A percentile compares a stretch with the other conserved stretches of the same genome.
These are phyloP conservation scores for Sungouiella thailandica DNA, from an alignment of 805 yeast species.

Conservation along the genomic window DNA sequence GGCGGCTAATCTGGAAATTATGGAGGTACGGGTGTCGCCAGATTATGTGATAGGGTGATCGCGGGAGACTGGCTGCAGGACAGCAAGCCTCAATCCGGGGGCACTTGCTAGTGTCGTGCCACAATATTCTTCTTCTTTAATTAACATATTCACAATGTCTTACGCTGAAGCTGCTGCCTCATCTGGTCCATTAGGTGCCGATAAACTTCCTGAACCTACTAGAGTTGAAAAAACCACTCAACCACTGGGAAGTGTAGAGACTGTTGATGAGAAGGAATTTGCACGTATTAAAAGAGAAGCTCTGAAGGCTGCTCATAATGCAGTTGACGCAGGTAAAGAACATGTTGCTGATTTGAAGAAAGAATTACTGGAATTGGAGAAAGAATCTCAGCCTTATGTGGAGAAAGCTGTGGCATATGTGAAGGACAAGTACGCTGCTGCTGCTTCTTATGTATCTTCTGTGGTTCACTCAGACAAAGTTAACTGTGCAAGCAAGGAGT, in stretches of 20 bases:
- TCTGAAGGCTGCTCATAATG: slow-evolving; percentile 16
- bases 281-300: slow-evolving; percentile 24
- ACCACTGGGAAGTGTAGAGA: slow-evolving; percentile 22
- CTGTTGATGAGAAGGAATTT: slow-evolving; percentile 18
- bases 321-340: slow-evolving; percentile 15
- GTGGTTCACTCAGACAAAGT: slow-evolving; percentile 11
- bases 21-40: background rate
- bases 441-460: slow-evolving; percentile 11
- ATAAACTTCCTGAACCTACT: slow-evolving; percentile 27
- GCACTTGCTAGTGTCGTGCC: background rate
- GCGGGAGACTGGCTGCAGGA: slow-evolving; percentile 9
- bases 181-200: slow-evolving; percentile 32
- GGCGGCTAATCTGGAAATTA: too few species aligned
- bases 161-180: slow-evolving; percentile 42
- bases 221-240: slow-evolving; percentile 17
- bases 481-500: slow-evolving; percentile 29
- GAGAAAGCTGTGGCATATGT: slow-evolving; percentile 15
- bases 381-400: slow-evolving; percentile 21
- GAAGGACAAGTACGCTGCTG: slow-evolving; percentile 16
- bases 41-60: background rate
- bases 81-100: slow-evolving; percentile 15
- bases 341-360: slow-evolving; percentile 17
- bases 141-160: slow-evolving; percentile 1
- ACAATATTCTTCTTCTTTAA: background rate
- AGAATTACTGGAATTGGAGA: slow-evolving; percentile 15